Conservation (phyloP, 192 early-diverging fungal species). For the Spizellomyces punctatus region DNA sequence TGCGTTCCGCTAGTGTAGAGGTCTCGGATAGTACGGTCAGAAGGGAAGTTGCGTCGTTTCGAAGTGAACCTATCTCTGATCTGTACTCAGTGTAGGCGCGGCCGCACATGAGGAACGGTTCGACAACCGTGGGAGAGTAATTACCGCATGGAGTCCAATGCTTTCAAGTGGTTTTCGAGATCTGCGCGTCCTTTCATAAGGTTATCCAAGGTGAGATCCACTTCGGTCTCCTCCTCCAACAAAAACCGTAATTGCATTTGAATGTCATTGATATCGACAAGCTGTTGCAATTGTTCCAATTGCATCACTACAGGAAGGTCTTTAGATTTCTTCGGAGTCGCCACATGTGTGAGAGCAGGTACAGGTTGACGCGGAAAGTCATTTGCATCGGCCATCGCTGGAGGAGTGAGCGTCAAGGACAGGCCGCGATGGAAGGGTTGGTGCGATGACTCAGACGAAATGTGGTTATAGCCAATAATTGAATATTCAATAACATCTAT, state of each 20-base stretch:
- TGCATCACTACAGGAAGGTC: neutral
- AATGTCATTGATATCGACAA: slow-evolving; percentile 66
- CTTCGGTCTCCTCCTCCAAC: slow-evolving; percentile 63
- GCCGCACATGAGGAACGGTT: too few relatives aligned
- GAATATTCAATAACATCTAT: too few relatives aligned
- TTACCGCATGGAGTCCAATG: slow-evolving; percentile 57
- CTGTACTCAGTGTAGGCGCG: neutral
- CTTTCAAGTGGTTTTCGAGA: slow-evolving; percentile 54
- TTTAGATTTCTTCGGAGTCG: too few relatives aligned
- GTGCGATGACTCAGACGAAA: too few relatives aligned
- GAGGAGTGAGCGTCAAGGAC: too few relatives aligned
- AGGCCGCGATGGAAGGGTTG: too few relatives aligned
- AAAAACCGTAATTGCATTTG: slow-evolving; percentile 59
- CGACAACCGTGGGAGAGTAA: too few relatives aligned
- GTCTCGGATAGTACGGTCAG: slow-evolving; percentile 61
- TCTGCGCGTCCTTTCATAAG: slow-evolving; percentile 50
- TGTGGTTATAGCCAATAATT: too few relatives aligned
- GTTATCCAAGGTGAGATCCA: slow-evolving; percentile 61
- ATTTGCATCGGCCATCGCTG: too few relatives aligned
- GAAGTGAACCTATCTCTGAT: slow-evolving; percentile 49
- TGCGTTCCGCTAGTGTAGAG: slow-evolving; percentile 73
- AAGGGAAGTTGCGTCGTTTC: slow-evolving; percentile 41
- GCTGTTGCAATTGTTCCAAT: slow-evolving; percentile 24
- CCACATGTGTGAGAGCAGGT: too few relatives aligned
- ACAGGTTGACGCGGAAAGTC: too few relatives aligned